Evolutionary conservation across 1,139 yeast genomes (phyloP).

Genomic region (Protomyces inouyei): DNA sequence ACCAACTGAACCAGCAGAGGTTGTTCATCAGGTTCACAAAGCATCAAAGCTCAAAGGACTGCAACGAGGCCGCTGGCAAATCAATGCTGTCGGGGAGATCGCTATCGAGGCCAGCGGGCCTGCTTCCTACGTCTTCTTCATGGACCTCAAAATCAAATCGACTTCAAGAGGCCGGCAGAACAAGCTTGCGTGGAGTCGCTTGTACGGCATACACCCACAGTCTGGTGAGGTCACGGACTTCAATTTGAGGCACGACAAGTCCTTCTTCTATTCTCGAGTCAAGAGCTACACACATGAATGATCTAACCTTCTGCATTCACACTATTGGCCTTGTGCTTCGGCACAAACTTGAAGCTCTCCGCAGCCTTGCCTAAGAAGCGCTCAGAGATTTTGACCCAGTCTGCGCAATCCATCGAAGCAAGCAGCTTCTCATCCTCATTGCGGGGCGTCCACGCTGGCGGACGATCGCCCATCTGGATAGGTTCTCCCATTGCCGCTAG

Average conservation of each 20-base stretch:
- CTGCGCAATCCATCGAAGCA: slow-evolving; percentile 78
- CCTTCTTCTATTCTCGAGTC: slow-evolving; percentile 12
- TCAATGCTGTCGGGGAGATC: slow-evolving; percentile 3
- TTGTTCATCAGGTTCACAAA: slow-evolving; percentile 41
- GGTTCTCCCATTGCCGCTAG: slow-evolving; percentile 67
- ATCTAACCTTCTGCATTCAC: slow-evolving; percentile 42
- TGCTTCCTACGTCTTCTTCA: slow-evolving; percentile 18
- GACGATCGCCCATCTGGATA: slow-evolving; percentile 84
- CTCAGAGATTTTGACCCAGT: slow-evolving; percentile 96
- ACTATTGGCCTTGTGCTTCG: slow-evolving; percentile 92
- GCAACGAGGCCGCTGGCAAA: slow-evolving; percentile 19
- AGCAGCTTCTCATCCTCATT: slow-evolving; percentile 84
- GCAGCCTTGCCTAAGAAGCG: slow-evolving; percentile 87
- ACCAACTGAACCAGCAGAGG: slow-evolving; percentile 57
- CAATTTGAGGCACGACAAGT: slow-evolving; percentile 14
- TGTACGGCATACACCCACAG: slow-evolving; percentile 8
- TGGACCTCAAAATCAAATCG: slow-evolving; percentile 20
- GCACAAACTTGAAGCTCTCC: slow-evolving; percentile 69
- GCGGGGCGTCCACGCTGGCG: slow-evolving; percentile 92
- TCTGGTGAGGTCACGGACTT: slow-evolving; percentile 15
- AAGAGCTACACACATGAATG: slow-evolving; percentile 7
- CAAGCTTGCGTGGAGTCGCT: slow-evolving; percentile 15
- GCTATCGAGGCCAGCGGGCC: slow-evolving; percentile 18
- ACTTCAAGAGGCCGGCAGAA: slow-evolving; percentile 25
- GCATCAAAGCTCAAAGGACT: slow-evolving; percentile 20